A percentile compares a stretch with the other conserved stretches of the same genome.
phyloP scores from a whole-genome alignment of 768 basidiomycete species.

The Mycena pura region DNA sequence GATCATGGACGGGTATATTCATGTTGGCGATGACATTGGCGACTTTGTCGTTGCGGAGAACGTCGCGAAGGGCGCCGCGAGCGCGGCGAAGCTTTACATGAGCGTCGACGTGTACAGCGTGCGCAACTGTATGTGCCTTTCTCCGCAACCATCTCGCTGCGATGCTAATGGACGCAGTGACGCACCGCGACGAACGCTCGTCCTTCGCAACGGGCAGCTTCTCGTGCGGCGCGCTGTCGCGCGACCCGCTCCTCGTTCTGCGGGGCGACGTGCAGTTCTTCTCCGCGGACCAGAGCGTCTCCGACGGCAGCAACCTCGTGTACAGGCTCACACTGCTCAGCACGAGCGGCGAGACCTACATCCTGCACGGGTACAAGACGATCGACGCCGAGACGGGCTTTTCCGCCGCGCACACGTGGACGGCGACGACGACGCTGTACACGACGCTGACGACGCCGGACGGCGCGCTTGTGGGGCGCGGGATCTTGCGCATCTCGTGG shows the following conservation, averaged over 20 bases:
- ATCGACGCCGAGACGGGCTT: conserved; percentile 17
- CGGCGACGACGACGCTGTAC: conserved; percentile 25
- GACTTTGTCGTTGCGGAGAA: conserved; percentile 22
- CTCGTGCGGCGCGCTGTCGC: conserved; percentile 21
- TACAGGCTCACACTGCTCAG: conserved; percentile 25
- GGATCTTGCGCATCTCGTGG: conserved; percentile 12
- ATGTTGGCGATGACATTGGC: conserved; percentile 24
- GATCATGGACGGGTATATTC: conserved; percentile 24
- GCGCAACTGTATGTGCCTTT: conserved; percentile 5
- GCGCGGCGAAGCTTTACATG: conserved; percentile 20
- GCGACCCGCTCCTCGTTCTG: conserved; percentile 22
- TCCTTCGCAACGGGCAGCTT: conserved; percentile 25
- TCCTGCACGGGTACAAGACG: conserved; percentile 24
- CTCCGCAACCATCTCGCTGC: neutral
- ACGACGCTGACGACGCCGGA: conserved; percentile 18
- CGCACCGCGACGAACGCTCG: conserved; percentile 13
- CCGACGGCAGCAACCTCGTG: conserved; percentile 14
- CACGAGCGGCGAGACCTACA: conserved; percentile 19
- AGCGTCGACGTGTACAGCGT: conserved; percentile 15
- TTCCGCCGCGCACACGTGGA: conserved; percentile 18
- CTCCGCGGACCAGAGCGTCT: conserved; percentile 11
- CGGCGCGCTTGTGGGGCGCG: conserved; percentile 20
- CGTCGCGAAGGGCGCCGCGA: conserved; percentile 18
- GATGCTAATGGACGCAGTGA: conserved; percentile 4
- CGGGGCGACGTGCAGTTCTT: conserved; percentile 26